A percentile compares a stretch with the other conserved stretches of the same genome.
Conservation (phyloP, 2,329 filamentous ascomycete genomes). For the Colletotrichum tofieldiae region DNA sequence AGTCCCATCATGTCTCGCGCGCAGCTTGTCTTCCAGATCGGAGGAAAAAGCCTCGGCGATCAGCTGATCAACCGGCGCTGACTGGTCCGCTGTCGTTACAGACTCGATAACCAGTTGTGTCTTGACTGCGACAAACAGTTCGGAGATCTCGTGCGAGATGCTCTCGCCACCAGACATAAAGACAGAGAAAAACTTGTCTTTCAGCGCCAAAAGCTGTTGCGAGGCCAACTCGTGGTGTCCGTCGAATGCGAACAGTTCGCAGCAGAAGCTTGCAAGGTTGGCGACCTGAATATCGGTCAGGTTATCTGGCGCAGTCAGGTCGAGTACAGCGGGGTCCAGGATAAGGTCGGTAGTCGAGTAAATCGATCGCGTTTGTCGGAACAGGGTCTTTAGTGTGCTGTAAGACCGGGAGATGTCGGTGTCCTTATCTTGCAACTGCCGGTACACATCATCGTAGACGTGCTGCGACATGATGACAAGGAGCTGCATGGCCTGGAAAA, state of each 20-base stretch:
- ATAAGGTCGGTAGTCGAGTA: constrained; percentile 52
- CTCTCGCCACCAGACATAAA: constrained; percentile 58
- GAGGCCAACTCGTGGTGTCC: constrained; percentile 53
- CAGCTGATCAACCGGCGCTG: constrained; percentile 64
- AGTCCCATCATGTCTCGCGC: constrained; percentile 50
- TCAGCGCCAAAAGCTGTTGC: constrained; percentile 61
- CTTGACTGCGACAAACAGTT: constrained; percentile 64
- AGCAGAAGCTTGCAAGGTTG: constrained; percentile 64
- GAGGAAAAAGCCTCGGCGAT: constrained; percentile 71
- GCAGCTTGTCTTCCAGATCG: constrained; percentile 67
- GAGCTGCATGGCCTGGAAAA: constrained; percentile 55
- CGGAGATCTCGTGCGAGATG: constrained; percentile 58
- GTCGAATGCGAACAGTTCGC: constrained; percentile 55
- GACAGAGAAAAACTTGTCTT: constrained; percentile 61
- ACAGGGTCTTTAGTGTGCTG: constrained; percentile 50
- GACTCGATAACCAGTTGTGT: constrained; percentile 68
- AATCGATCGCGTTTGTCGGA: constrained; percentile 53
- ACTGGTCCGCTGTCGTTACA: constrained; percentile 63
- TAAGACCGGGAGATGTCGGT: constrained; percentile 55
- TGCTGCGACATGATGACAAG: constrained; percentile 56
- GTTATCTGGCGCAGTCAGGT: constrained; percentile 54
- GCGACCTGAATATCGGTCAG: constrained; percentile 60
- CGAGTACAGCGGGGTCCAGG: constrained; percentile 50
- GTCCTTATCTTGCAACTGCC: constrained; percentile 51
- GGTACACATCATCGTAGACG: constrained; percentile 55